Evolutionary conservation across 139 green algal species (phyloP).

Genomic region (Axilococcus clingmanii): DNA sequence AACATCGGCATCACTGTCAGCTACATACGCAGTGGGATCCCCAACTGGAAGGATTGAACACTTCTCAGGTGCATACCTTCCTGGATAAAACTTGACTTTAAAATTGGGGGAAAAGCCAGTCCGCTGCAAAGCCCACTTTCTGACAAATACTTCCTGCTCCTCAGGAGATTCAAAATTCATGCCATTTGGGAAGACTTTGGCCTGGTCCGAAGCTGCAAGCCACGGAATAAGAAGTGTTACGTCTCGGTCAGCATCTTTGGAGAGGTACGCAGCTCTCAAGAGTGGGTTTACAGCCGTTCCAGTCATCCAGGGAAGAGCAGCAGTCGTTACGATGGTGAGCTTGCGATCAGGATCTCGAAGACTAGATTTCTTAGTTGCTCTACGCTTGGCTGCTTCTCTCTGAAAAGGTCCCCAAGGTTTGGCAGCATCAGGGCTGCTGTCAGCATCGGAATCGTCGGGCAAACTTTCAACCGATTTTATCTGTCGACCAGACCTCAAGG

Average conservation of each 20-base stretch:
- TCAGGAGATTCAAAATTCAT: constrained; percentile 79
- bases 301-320: constrained; percentile 96
- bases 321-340: constrained; percentile 96
- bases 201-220: constrained; percentile 83
- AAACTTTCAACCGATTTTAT: too few relatives aligned
- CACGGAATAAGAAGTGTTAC: constrained; percentile 79
- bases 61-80: constrained; percentile 79
- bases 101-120: constrained; percentile 87
- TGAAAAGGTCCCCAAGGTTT: constrained; percentile 15
- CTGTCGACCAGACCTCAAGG: too few relatives aligned
- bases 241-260: constrained; percentile 40
- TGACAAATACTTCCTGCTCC: constrained; percentile 78
- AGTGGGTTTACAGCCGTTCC: constrained; percentile 97
- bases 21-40: constrained; percentile 90
- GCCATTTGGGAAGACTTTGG: constrained; percentile 78
- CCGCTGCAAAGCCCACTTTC: constrained; percentile 79
- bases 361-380: constrained; percentile 15
- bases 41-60: constrained; percentile 92
- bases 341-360: constrained; percentile 62
- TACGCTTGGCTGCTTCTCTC: not conserved
- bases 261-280: constrained; percentile 92
- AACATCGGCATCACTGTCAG: constrained; percentile 79
- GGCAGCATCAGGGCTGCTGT: not conserved
- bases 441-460: not conserved
- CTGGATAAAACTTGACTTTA: constrained; percentile 89